phyloP scores from a whole-genome alignment of 805 yeast species.

The Ogataea chonburiensis region DNA sequence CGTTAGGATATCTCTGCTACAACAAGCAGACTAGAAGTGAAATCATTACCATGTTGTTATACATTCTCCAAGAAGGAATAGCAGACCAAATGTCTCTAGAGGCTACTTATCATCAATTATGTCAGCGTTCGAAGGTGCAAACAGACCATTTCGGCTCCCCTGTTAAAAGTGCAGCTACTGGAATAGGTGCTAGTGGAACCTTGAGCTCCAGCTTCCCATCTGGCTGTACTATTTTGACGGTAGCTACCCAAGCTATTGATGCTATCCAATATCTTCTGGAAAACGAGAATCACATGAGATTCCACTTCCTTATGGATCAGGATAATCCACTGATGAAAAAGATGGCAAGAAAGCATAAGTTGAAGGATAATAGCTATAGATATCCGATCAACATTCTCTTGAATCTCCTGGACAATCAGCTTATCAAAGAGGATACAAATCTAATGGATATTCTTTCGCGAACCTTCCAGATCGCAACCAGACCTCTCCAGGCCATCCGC shows the following conservation, averaged over 20 bases:
- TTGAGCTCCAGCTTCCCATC: constrained; percentile 45
- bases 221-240: constrained; percentile 63
- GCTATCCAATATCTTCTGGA: constrained; percentile 70
- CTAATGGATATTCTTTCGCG: constrained; percentile 76
- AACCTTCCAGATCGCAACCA: constrained; percentile 72
- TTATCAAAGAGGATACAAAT: constrained; percentile 70
- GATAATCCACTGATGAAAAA: constrained; percentile 47
- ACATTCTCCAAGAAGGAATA: constrained; percentile 76
- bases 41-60: constrained; percentile 62
- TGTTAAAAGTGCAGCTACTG: constrained; percentile 6
- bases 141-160: constrained; percentile 8
- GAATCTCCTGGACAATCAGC: constrained; percentile 55
- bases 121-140: constrained; percentile 42
- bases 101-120: constrained; percentile 55
- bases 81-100: constrained; percentile 59
- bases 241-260: constrained; percentile 77
- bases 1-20: constrained; percentile 65
- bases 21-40: constrained; percentile 80
- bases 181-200: no score
- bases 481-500: constrained; percentile 58
- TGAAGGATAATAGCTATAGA: constrained; percentile 45
- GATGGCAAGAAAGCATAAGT: constrained; percentile 35
- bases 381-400: constrained; percentile 75
- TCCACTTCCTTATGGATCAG: constrained; percentile 78
- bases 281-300: constrained; percentile 62